Base-by-base conservation (phyloP, 805 yeast species). In the Metschnikowia bowlesiae region DNA sequence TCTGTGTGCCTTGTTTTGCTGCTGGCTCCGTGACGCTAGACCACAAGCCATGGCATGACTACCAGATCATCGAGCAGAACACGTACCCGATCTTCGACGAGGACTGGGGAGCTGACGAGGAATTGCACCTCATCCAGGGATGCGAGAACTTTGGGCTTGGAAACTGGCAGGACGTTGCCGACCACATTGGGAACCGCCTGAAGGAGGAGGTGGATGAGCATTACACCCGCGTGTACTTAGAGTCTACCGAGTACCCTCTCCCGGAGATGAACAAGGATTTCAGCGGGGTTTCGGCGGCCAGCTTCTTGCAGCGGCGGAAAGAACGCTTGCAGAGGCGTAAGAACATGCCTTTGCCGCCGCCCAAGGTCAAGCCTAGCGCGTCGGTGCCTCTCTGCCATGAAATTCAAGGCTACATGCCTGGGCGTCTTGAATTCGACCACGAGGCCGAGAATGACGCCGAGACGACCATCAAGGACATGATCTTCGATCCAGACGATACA, bases 101-200 rank as follows among this genome's bases (percentile, higher is more conserved):
- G 50, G 91, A 85, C 50, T 94, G 99, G 98, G 99, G 99, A 35
- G 99, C 99, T 1, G 99, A 94, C 70, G 99, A 94, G 67, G 99
- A 94, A 68, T 64, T 91, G 50, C 75, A 89, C 32, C 72, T 94
- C 51, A 80, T 95, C 11, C 96, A 90, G 66, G 98, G 97, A 8
- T 85, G 96, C 40, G 97, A 94, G 67, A 85, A 88, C 8, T 78
- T 81, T 41, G 99, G 99, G 0, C 66, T 94, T 49, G 99, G 99
- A 2, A 90, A 91, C 65, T 94, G 99, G 99, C 96, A 89, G 62
- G 99, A 94, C 66, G 82, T 95, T n/a, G 86, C 96, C 9, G 98
- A 94, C 63, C 96, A 89, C 63, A 88, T 95, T 49, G 98, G 98
- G 10, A 89, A 91, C 37, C 69, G 98, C 53, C 82, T 89, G 10